Percentiles rank a stretch among this genome's conserved stretches.
Evolutionary conservation across 169 alveolate genomes (phyloP).

Genomic region (Eimeria brunetti): DNA sequence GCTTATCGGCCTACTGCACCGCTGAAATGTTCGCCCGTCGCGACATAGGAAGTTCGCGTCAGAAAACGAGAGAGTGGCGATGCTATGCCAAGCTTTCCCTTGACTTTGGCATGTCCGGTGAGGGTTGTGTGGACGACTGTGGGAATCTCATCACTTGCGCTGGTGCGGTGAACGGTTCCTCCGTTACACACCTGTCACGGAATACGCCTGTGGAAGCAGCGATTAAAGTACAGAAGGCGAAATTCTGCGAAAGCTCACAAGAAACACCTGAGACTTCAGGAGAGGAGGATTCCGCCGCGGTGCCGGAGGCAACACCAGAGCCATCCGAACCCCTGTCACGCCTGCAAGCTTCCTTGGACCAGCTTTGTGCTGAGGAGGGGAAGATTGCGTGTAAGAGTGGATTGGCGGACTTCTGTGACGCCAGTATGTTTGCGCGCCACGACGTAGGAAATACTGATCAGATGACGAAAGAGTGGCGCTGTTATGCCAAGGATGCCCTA

Average conservation of each 20-base stretch:
- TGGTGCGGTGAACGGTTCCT: neutral
- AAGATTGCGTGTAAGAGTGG: neutral
- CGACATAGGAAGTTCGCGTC: neutral
- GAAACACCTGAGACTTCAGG: neutral
- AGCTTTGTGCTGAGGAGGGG: conserved; percentile 9
- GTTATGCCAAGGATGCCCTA: neutral
- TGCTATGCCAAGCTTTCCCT: neutral
- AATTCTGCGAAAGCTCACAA: neutral
- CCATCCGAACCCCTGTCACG: neutral
- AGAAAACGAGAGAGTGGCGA: neutral
- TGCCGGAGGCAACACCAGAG: neutral
- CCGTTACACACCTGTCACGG: neutral
- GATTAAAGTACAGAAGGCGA: neutral
- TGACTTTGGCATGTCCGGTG: neutral
- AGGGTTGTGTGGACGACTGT: neutral
- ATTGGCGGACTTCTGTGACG: neutral
- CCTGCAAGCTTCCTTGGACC: neutral
- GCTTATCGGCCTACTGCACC: neutral
- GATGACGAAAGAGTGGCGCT: conserved; percentile 15
- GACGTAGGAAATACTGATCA: neutral
- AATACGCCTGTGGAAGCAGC: neutral
- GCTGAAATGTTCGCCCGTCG: neutral
- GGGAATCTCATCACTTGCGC: neutral
- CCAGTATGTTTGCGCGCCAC: neutral
- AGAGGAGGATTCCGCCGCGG: neutral